phyloP scores from a whole-genome alignment of 2,329 filamentous ascomycete species.

The Apiospora aurea region DNA sequence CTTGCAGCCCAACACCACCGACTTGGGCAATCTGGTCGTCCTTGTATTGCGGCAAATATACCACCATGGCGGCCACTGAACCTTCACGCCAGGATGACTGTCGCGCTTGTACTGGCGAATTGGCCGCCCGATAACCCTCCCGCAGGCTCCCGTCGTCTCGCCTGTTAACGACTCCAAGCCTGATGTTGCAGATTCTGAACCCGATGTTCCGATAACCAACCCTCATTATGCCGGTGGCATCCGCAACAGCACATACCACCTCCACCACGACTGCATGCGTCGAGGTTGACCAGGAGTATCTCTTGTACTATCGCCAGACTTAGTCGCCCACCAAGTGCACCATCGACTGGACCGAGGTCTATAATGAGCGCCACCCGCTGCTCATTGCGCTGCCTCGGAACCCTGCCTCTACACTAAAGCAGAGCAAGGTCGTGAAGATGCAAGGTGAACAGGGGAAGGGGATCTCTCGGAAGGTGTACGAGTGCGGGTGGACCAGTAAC shows the following conservation, averaged over 20 bases:
- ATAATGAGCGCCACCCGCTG: neutral
- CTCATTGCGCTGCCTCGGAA: neutral
- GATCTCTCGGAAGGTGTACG: neutral
- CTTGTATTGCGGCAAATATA: neutral
- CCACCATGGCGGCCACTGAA: neutral
- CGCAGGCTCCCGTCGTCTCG: neutral
- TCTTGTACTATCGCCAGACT: neutral
- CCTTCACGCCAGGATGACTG: neutral
- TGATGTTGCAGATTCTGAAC: neutral
- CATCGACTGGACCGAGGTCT: neutral
- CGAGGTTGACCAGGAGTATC: neutral
- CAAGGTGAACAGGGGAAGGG: neutral
- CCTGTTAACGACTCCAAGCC: neutral
- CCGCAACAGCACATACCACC: neutral
- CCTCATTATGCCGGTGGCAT: neutral
- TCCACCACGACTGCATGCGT: neutral
- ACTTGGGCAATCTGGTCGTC: too few species aligned
- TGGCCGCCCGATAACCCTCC: neutral
- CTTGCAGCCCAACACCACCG: too few species aligned
- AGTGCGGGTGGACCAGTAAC: neutral
- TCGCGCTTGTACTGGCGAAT: neutral
- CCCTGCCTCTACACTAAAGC: neutral
- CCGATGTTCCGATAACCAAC: too few species aligned
- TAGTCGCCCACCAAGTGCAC: neutral
- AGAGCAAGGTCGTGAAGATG: neutral